phyloP scores from a whole-genome alignment of 176 grass and related monocot species.

The Lolium perenne region DNA sequence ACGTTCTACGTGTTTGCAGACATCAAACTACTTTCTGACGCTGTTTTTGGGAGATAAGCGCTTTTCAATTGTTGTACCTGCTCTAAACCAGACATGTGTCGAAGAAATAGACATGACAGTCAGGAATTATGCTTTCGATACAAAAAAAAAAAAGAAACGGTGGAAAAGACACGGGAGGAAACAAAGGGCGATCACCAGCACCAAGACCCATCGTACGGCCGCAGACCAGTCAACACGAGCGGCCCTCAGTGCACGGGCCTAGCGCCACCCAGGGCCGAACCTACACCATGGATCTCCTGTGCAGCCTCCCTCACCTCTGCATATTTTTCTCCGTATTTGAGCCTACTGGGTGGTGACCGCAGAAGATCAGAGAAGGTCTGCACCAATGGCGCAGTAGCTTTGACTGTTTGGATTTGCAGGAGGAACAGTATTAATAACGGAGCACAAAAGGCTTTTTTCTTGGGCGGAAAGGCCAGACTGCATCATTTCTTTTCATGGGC shows the following conservation, averaged over 20 bases:
- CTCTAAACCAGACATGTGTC: too few relatives aligned
- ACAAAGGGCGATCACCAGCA: too few relatives aligned
- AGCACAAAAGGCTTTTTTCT: constrained; percentile 20
- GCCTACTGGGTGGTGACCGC: neutral
- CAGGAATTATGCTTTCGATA: too few relatives aligned
- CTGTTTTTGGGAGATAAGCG: too few relatives aligned
- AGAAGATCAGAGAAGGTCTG: neutral
- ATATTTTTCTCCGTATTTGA: too few relatives aligned
- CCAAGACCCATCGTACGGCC: too few relatives aligned
- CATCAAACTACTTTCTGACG: too few relatives aligned
- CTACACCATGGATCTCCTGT: neutral
- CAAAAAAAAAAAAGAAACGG: too few relatives aligned
- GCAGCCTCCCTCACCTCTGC: neutral
- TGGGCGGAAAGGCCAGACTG: neutral
- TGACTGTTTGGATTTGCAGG: constrained; percentile 32
- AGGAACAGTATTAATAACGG: neutral
- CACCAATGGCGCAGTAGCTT: neutral
- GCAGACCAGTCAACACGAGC: constrained; percentile 3
- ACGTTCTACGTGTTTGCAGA: too few relatives aligned
- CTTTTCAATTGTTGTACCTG: too few relatives aligned
- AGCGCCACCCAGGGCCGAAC: neutral
- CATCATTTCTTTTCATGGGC: neutral
- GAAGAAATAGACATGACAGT: too few relatives aligned
- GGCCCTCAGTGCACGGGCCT: neutral
- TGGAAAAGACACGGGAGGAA: too few relatives aligned